Base-by-base conservation (phyloP, 331 rosid species). In the Ulmus americana region DNA sequence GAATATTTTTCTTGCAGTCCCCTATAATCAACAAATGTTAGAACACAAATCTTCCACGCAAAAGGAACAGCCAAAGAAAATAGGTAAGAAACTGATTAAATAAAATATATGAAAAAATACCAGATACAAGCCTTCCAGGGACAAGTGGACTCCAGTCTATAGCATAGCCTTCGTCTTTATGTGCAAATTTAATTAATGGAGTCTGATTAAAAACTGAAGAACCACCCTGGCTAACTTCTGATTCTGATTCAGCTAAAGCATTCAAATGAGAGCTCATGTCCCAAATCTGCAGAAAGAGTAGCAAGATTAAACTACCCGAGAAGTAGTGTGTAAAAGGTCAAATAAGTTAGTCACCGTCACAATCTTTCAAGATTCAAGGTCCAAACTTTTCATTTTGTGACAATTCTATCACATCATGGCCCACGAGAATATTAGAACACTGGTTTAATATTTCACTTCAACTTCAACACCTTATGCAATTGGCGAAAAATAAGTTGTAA, bases 121-220 rank as follows among this genome's bases (percentile, higher is more conserved):
- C 98, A 64, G 96, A 88, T 45, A 85, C 71, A 62, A 92, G 90
- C 83, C 94, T 80, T 74, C 96, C 95, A 44, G 85, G 77, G 50
- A 74, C 83, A 71, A 80, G 73, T 62, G 94, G 95, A 76, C 82
- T 92, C 98, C 96, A 89, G 79, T 92, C 96, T 55, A 92, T 71
- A 48, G 96, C 95, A 69, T 80, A 92, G 61, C 98, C 98, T 85
- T 92, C 98, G 53, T 86, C 95, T 73, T 80, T 82, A 49, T 92
- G 98, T 79, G 76, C 70, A 70, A 67, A 88, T 70, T 70, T 83
- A 68, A 76, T 38, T 54, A 92, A 51, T 5, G 98, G 95, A 68
- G 73, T 76, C 78, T 86, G 97, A 68, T 59, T 90, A 65, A 72
- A 81, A 65, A 79, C 88, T 45, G 90, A 74, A 49, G 87, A 82